Evolutionary conservation across 768 basidiomycete species (phyloP).

Genomic region (Lactarius indigo): DNA sequence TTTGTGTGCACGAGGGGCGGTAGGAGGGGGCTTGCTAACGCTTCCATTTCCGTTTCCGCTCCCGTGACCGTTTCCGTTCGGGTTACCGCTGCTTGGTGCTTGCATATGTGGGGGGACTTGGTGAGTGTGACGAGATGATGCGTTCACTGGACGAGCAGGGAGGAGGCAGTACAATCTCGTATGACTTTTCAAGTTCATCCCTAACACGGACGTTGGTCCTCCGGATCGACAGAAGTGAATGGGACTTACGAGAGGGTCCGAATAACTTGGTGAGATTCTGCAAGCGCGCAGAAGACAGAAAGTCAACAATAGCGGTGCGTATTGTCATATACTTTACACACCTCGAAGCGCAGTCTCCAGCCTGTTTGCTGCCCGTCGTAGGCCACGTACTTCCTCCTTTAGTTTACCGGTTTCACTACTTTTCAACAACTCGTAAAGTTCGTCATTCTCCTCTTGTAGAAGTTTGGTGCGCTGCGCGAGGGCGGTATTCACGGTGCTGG

Average conservation of each 20-base stretch:
- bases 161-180: conserved; percentile 53
- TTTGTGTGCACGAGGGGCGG: conserved; percentile 78
- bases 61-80: conserved; percentile 31
- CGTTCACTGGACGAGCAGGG: conserved; percentile 39
- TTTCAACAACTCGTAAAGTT: conserved; percentile 72
- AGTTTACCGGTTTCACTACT: conserved; percentile 73
- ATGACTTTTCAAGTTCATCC: conserved; percentile 72
- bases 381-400: conserved; percentile 74
- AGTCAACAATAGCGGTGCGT: conserved; percentile 8
- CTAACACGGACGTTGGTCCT: conserved; percentile 38
- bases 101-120: conserved; percentile 32
- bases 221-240: conserved; percentile 3
- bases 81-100: conserved; percentile 27
- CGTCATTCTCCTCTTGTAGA: conserved; percentile 85
- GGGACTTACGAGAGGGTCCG: conserved; percentile 63
- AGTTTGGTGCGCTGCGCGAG: conserved; percentile 68
- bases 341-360: conserved; percentile 77
- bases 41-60: conserved; percentile 27
- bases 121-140: conserved; percentile 43
- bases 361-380: conserved; percentile 62
- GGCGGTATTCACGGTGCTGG: conserved; percentile 64
- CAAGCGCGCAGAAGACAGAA: background rate
- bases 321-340: conserved; percentile 33
- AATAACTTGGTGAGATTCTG: conserved; percentile 79
- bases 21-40: conserved; percentile 56